These are phyloP conservation scores for Achlya hypogyna DNA, from an alignment of 352 stramenopile genomes.

Conservation along the genomic window DNA sequence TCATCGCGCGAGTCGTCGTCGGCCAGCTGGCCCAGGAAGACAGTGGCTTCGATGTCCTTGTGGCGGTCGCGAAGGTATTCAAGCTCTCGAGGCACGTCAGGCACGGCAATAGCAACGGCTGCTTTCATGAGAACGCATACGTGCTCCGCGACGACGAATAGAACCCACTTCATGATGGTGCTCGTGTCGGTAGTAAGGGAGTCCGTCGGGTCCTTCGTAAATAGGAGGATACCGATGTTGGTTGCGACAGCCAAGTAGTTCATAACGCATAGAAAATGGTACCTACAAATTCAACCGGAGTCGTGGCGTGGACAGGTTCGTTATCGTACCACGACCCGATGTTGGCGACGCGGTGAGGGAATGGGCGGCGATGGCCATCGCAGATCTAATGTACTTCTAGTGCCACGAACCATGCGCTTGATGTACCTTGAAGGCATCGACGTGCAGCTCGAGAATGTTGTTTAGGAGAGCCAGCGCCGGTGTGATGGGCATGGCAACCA, in stretches of 20 bases:
- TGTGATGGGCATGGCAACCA: constrained; percentile 89
- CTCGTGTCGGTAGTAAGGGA: constrained; percentile 26
- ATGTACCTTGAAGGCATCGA: constrained; percentile 70
- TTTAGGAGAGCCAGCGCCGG: constrained; percentile 84
- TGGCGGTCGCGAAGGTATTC: constrained; percentile 44
- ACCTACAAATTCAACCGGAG: not conserved
- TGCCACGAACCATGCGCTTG: not conserved
- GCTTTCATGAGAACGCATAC: constrained; percentile 57
- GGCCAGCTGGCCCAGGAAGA: constrained; percentile 59
- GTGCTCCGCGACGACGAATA: constrained; percentile 62
- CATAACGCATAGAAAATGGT: constrained; percentile 39
- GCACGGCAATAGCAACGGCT: constrained; percentile 49
- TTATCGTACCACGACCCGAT: constrained; percentile 86
- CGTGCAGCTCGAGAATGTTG: constrained; percentile 87
- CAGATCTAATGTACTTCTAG: constrained; percentile 31
- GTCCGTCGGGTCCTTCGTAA: constrained; percentile 67
- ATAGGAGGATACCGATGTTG: constrained; percentile 69
- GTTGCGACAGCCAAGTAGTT: constrained; percentile 70
- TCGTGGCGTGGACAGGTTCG: constrained; percentile 39
- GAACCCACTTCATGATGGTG: constrained; percentile 40
- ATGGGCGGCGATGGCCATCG: constrained; percentile 64
- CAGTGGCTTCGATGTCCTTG: constrained; percentile 64
- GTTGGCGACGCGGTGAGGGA: constrained; percentile 66
- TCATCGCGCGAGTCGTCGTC: constrained; percentile 45
- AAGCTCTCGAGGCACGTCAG: constrained; percentile 48